phyloP scores from a whole-genome alignment of 1,139 yeast species.

The Debaryomycetaceae sp. region DNA sequence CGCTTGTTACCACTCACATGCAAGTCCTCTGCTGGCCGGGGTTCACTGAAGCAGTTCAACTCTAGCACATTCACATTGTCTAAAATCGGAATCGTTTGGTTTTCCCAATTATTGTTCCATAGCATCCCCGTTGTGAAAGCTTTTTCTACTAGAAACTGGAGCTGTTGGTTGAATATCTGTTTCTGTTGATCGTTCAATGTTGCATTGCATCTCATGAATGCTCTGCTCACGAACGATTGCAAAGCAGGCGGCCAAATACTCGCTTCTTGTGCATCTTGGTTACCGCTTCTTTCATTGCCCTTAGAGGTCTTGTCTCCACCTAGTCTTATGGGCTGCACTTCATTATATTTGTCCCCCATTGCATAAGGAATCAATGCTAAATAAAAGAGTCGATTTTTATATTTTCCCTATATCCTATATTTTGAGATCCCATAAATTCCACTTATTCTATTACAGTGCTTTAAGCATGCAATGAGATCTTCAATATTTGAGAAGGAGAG shows the following conservation, averaged over 20 bases:
- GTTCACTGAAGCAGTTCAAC: constrained; percentile 10
- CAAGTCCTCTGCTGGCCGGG: not conserved
- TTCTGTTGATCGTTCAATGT: constrained; percentile 17
- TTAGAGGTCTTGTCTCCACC: constrained; percentile 3
- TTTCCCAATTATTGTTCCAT: constrained; percentile 58
- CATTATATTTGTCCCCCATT: constrained; percentile 7
- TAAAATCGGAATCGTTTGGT: constrained; percentile 53
- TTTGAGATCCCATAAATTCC: not conserved
- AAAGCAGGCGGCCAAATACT: constrained; percentile 33
- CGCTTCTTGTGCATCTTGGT: not conserved
- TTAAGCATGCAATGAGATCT: constrained; percentile 27
- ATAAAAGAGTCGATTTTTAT: not conserved
- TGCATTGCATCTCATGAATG: constrained; percentile 20
- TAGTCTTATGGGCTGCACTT: constrained; percentile 2
- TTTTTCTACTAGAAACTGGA: constrained; percentile 24
- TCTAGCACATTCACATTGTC: constrained; percentile 17
- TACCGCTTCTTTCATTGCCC: constrained; percentile 2
- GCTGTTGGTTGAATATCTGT: constrained; percentile 23
- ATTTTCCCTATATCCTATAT: not conserved
- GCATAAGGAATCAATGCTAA: not conserved
- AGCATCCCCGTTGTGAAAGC: constrained; percentile 49
- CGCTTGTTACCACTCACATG: not conserved
- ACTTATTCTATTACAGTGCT: not conserved
- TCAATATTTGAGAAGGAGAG: constrained; percentile 32
- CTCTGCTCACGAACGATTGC: constrained; percentile 26